phyloP scores from a whole-genome alignment of 768 basidiomycete genomes.

The Calocera viscosa region DNA sequence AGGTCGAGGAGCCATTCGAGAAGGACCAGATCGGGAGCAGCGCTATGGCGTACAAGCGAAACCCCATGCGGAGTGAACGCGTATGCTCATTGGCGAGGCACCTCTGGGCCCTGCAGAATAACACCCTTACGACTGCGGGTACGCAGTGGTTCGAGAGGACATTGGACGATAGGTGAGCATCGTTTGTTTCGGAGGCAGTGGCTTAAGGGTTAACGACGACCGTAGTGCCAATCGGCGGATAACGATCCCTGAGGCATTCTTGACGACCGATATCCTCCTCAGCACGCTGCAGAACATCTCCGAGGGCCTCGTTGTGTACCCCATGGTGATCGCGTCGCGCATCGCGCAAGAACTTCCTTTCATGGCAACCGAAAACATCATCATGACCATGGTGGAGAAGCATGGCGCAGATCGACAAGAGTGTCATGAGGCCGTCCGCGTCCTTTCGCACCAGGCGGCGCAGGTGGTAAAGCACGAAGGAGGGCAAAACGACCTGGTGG shows the following conservation, averaged over 20 bases:
- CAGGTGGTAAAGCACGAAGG: conserved; percentile 91
- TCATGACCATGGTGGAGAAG: conserved; percentile 91
- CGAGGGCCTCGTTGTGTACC: conserved; percentile 99
- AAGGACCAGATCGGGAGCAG: conserved; percentile 95
- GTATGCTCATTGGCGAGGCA: conserved; percentile 94
- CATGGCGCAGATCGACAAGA: conserved; percentile 90
- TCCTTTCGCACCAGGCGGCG: conserved; percentile 88
- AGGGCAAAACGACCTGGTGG: conserved; percentile 89
- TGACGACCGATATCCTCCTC: conserved; percentile 92
- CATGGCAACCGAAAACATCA: conserved; percentile 99
- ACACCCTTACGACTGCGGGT: conserved; percentile 85
- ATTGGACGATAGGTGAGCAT: conserved; percentile 72
- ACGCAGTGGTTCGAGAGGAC: conserved; percentile 99
- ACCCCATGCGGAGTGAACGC: conserved; percentile 97
- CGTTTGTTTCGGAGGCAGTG: conserved; percentile 6
- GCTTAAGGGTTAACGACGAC: background rate
- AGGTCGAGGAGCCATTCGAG: conserved; percentile 98
- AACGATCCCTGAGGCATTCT: conserved; percentile 90
- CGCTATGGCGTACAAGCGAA: conserved; percentile 98
- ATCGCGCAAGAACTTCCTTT: conserved; percentile 94
- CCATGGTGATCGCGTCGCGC: conserved; percentile 82
- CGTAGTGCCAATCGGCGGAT: conserved; percentile 87
- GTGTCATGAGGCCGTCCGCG: conserved; percentile 84
- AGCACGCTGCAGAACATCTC: conserved; percentile 93
- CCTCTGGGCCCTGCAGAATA: conserved; percentile 90